These are phyloP conservation scores for Quercus glauca DNA, from an alignment of 306 rosid species.

Conservation along the genomic window DNA sequence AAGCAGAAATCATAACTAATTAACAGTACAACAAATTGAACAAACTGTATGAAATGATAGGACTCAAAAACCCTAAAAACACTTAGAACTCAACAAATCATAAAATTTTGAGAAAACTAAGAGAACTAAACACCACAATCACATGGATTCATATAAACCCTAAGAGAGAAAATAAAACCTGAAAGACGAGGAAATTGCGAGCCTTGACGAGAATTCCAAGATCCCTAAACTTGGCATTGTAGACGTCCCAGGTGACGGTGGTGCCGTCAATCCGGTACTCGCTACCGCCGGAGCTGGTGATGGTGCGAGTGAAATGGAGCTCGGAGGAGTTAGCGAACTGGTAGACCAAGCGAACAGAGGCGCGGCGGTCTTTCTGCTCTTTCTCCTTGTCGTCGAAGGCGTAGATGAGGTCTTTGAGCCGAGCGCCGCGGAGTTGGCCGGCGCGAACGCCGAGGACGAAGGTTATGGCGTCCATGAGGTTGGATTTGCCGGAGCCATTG, in stretches of 20 bases:
- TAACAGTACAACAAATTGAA: too few relatives aligned
- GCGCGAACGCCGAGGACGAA: constrained; percentile 95
- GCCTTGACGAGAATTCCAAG: constrained; percentile 95
- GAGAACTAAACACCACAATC: not conserved
- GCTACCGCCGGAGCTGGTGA: constrained; percentile 76
- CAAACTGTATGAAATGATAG: too few relatives aligned
- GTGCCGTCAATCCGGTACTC: constrained; percentile 79
- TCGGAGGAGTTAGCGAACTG: constrained; percentile 66
- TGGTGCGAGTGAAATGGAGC: constrained; percentile 74
- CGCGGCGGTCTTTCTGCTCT: constrained; percentile 81
- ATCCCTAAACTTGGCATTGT: constrained; percentile 64
- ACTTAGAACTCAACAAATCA: not conserved
- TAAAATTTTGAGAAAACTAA: not conserved
- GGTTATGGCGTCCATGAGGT: constrained; percentile 99
- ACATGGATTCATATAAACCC: not conserved
- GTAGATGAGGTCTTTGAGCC: constrained; percentile 85
- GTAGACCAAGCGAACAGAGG: constrained; percentile 81
- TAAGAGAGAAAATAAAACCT: constrained; percentile 46
- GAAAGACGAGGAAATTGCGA: constrained; percentile 93
- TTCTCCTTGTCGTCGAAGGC: constrained; percentile 88
- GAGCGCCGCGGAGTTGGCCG: constrained; percentile 93
- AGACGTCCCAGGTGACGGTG: constrained; percentile 67
- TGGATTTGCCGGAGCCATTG: constrained; percentile 97
- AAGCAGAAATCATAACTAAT: too few relatives aligned
- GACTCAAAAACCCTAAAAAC: not conserved